Evolutionary conservation across 2,329 filamentous ascomycete species (phyloP).

Genomic region (Talaromyces funiculosus): DNA sequence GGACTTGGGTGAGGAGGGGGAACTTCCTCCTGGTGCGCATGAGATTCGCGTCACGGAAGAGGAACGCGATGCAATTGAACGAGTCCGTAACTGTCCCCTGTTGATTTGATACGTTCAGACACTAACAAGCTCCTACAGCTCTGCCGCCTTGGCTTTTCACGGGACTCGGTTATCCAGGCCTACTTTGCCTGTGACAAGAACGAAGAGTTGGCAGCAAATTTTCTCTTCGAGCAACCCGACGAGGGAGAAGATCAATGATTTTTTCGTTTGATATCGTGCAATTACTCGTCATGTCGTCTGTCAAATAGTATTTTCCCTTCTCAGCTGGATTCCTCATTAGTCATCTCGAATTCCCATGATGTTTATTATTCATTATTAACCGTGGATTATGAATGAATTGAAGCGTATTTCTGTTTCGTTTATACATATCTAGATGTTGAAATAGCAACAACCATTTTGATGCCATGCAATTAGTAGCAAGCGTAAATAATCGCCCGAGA

Average conservation of each 20-base stretch:
- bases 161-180: constrained; percentile 90
- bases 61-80: constrained; percentile 93
- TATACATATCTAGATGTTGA: neutral
- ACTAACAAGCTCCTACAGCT: constrained; percentile 50
- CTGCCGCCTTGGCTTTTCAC: constrained; percentile 86
- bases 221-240: constrained; percentile 93
- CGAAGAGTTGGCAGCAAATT: constrained; percentile 96
- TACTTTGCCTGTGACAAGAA: constrained; percentile 99
- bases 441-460: neutral
- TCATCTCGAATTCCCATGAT: constrained; percentile 11
- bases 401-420: neutral
- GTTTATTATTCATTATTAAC: constrained; percentile 9
- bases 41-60: constrained; percentile 90
- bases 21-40: constrained; percentile 78
- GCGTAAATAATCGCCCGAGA: neutral
- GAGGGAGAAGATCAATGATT: constrained; percentile 53
- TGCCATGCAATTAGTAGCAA: neutral
- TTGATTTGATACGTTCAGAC: neutral
- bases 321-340: neutral
- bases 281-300: neutral
- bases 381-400: constrained; percentile 8
- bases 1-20: constrained; percentile 71
- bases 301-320: constrained; percentile 9
- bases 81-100: constrained; percentile 53
- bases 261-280: neutral